A percentile compares a stretch with the other conserved stretches of the same genome.
Conservation (phyloP, 805 yeast genomes). For the Saccharomycopsis sp. region DNA sequence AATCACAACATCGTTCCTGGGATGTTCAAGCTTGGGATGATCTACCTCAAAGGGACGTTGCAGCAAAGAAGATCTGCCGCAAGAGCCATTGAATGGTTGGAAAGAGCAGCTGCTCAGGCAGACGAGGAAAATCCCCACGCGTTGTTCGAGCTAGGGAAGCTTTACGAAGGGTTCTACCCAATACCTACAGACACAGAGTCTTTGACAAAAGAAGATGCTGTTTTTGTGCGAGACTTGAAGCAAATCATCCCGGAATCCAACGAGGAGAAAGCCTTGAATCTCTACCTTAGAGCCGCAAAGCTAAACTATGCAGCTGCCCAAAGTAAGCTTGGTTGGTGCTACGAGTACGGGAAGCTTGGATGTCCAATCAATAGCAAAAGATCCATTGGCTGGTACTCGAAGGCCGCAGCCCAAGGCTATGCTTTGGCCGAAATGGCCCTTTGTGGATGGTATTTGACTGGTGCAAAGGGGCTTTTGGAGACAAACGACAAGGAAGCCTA, state of each 20-base stretch:
- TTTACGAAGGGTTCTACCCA: constrained; percentile 43
- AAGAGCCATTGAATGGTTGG: constrained; percentile 45
- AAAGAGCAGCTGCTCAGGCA: constrained; percentile 40
- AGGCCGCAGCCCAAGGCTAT: constrained; percentile 59
- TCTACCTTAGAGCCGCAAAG: constrained; percentile 53
- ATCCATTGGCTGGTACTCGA: constrained; percentile 68
- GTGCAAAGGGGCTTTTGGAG: constrained; percentile 46
- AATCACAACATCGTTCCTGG: constrained; percentile 54
- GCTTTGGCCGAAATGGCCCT: constrained; percentile 64
- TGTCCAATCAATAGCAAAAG: constrained; percentile 46
- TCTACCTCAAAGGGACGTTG: constrained; percentile 44
- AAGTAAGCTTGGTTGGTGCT: constrained; percentile 62
- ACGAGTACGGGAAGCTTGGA: constrained; percentile 60
- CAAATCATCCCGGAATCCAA: constrained; percentile 30
- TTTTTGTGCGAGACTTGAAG: constrained; percentile 31
- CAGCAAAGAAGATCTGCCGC: constrained; percentile 34
- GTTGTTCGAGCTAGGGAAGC: constrained; percentile 47
- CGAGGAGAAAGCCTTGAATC: constrained; percentile 39
- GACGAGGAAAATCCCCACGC: constrained; percentile 46
- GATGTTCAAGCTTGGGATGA: constrained; percentile 70
- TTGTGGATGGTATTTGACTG: constrained; percentile 74
- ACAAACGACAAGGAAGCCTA: constrained; percentile 60
- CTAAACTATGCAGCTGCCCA: constrained; percentile 61
- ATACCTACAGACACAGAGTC: constrained; percentile 22
- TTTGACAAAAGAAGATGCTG: constrained; percentile 25